These are phyloP conservation scores for Phytopythium montanum DNA, from an alignment of 352 stramenopile genomes.

Conservation along the genomic window DNA sequence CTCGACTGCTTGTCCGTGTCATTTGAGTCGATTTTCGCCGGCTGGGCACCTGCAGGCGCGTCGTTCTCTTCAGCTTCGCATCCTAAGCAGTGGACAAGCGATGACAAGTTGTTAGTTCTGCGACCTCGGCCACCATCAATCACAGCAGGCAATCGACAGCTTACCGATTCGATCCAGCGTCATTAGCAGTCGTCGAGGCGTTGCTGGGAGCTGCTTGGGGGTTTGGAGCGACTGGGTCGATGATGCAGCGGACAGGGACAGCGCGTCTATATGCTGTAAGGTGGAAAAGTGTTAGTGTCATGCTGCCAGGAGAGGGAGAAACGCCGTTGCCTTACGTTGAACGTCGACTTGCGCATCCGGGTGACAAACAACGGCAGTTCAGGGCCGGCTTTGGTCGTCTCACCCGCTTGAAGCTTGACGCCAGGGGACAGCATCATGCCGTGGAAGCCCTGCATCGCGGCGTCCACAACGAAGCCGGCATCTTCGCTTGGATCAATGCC, in stretches of 20 bases:
- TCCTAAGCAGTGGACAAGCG: background rate
- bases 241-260: background rate
- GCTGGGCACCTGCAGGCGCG: background rate
- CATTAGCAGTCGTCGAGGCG: background rate
- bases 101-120: background rate
- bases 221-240: background rate
- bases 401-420: conserved; percentile 24
- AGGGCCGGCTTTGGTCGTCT: conserved; percentile 17
- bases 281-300: background rate
- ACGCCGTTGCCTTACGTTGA: conserved; percentile 15
- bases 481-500: background rate
- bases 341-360: conserved; percentile 27
- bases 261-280: conserved; percentile 3
- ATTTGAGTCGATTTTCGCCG: background rate
- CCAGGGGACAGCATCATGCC: conserved; percentile 25
- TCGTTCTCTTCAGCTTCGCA: background rate
- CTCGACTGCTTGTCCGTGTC: background rate
- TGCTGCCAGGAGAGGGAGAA: background rate
- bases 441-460: conserved; percentile 22
- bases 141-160: background rate
- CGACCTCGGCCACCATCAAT: background rate
- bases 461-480: conserved; percentile 12
- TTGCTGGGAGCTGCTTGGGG: background rate
- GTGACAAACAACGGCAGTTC: conserved; percentile 23
- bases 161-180: background rate